Evolutionary conservation across 345 rosid genomes (phyloP), one percentile per base, ranked within the genome.

Genomic region (Litchi chinensis): DNA sequence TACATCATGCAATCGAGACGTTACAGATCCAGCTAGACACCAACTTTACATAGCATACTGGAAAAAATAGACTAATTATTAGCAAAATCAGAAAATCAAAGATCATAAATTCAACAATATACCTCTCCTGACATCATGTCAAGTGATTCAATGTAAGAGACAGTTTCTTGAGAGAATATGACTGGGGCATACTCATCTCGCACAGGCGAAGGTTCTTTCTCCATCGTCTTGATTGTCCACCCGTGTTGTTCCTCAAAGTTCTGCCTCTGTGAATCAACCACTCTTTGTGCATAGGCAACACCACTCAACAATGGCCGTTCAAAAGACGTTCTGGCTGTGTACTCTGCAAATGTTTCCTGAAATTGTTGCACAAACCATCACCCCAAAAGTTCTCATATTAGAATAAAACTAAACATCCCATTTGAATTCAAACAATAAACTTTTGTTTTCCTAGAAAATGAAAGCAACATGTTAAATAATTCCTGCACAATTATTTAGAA

Each of bases 41-140:
- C 46, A 69, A 65, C 66, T 52, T 28, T 71, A 68, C 56, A 57
- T 16, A 22, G 26, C 60, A 64, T 46, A 64, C n/a, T 19, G 15
- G 8, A 65, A 46, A 46, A 57, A 41, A 41, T 57, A 56, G 56
- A 19, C 13, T 48, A 41, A 37, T 44, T 5, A 37, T 44, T 5
- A 12, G 12, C 60, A 68, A 39, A 5, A 8, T 26, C 68, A 44
- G 54, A 8, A 83, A 74, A 56, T 50, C 37, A 15, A 77, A 72
- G 70, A 64, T 37, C n/a, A 65, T 18, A 43, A 71, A 73, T 8
- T 70, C 56, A 3, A 68, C 9, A 57, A 63, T 60, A 82, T 87
- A 95, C 99, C 97, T 93, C 95, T 79, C 99, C 99, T 4, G 99
- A 96, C 99, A 96, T 96, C 99, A 96, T 96, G 77, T 96, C 99